A percentile compares a stretch with the other conserved stretches of the same genome.
Evolutionary conservation across 768 basidiomycete species (phyloP).

Genomic region (Aureoboletus auriporus): DNA sequence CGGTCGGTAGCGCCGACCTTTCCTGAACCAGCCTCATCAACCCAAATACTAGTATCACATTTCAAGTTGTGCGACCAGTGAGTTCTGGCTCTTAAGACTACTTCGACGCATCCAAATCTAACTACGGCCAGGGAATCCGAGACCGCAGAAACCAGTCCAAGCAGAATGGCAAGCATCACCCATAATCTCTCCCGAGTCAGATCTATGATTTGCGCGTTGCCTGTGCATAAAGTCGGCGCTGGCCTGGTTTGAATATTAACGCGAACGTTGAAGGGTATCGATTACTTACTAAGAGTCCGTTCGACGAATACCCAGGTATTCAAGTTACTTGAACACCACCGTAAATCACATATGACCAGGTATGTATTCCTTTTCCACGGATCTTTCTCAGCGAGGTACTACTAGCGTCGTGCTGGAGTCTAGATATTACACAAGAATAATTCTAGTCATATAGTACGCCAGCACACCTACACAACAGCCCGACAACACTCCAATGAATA

Average conservation of each 20-base stretch:
- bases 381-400: slow-evolving; percentile 1
- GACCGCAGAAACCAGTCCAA: slow-evolving; percentile 60
- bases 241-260: background rate
- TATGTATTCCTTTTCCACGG: background rate
- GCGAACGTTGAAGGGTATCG: background rate
- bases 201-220: slow-evolving; percentile 58
- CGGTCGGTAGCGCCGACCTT: slow-evolving; percentile 3
- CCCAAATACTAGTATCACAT: no score
- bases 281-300: slow-evolving; percentile 51
- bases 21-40: background rate
- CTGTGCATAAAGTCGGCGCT: slow-evolving; percentile 25
- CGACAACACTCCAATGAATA: background rate
- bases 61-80: background rate
- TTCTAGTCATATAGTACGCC: background rate
- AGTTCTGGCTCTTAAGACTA: slow-evolving; percentile 1
- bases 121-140: slow-evolving; percentile 59
- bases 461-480: slow-evolving; percentile 3
- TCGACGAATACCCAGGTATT: slow-evolving; percentile 30
- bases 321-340: no score
- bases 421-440: no score
- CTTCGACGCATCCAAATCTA: slow-evolving; percentile 8
- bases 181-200: slow-evolving; percentile 38
- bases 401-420: no score
- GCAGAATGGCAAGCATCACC: slow-evolving; percentile 49
- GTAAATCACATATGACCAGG: no score